Conservation (phyloP, 2,329 filamentous ascomycete species). For the Sclerotinia spermophila region DNA sequence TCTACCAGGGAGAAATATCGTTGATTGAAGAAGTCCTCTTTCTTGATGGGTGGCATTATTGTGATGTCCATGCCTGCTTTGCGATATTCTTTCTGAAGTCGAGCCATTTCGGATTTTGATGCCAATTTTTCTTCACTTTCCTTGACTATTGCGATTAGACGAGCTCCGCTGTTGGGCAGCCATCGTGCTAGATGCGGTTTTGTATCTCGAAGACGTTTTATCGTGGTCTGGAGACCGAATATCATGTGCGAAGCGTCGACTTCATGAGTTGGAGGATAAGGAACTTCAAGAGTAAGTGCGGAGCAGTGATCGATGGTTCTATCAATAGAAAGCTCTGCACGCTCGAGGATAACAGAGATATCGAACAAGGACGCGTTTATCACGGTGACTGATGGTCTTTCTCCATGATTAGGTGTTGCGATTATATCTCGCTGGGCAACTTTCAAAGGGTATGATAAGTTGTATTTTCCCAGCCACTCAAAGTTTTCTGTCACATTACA, state of each 20-base stretch:
- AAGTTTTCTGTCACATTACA: conserved; percentile 2
- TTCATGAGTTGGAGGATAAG: conserved; percentile 18
- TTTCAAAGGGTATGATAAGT: conserved; percentile 32
- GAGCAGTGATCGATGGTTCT: conserved; percentile 27
- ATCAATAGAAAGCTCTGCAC: conserved; percentile 25
- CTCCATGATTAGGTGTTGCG: conserved; percentile 21
- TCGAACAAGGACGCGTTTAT: conserved; percentile 33
- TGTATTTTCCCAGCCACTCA: conserved; percentile 23
- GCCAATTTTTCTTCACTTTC: conserved; percentile 30
- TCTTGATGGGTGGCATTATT: conserved; percentile 31
- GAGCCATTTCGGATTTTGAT: conserved; percentile 29
- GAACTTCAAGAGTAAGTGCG: conserved; percentile 31
- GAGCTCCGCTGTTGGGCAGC: conserved; percentile 34
- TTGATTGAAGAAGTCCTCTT: conserved; percentile 32
- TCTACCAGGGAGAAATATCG: conserved; percentile 46
- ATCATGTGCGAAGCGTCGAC: conserved; percentile 55
- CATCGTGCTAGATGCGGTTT: conserved; percentile 35
- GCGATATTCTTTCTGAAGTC: conserved; percentile 30
- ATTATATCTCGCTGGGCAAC: conserved; percentile 35
- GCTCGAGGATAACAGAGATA: conserved; percentile 25
- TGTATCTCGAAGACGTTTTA: conserved; percentile 32
- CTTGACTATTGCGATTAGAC: conserved; percentile 35
- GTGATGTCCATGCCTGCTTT: conserved; percentile 31
- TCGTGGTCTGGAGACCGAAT: conserved; percentile 37
- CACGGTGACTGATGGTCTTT: conserved; percentile 28